Evolutionary conservation across 768 basidiomycete genomes (phyloP).

Genomic region (Saitozyma podzolica): DNA sequence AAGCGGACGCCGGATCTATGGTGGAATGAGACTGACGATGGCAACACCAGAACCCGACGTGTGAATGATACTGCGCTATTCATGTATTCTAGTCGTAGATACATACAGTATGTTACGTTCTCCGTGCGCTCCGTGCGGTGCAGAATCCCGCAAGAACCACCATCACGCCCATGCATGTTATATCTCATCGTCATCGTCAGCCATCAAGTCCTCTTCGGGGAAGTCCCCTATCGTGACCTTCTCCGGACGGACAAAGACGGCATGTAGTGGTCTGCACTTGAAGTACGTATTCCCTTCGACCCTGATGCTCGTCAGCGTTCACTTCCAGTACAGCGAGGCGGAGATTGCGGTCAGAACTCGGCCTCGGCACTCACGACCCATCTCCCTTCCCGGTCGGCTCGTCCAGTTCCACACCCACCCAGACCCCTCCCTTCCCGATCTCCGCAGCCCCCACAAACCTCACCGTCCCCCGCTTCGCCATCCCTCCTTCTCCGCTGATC

Average conservation of each 20-base stretch:
- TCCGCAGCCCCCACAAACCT: constrained; percentile 78
- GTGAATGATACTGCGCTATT: too few relatives aligned
- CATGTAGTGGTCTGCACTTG: constrained; percentile 70
- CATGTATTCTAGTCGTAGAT: too few relatives aligned
- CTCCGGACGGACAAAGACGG: constrained; percentile 83
- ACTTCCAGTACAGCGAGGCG: background rate
- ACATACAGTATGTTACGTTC: too few relatives aligned
- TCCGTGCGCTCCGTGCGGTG: too few relatives aligned
- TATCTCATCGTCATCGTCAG: constrained; percentile 60
- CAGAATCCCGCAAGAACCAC: too few relatives aligned
- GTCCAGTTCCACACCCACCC: constrained; percentile 93
- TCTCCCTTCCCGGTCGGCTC: constrained; percentile 95
- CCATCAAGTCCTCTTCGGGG: constrained; percentile 72
- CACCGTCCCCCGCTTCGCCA: constrained; percentile 73
- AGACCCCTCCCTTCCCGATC: constrained; percentile 67
- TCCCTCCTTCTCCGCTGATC: constrained; percentile 65
- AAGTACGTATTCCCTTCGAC: constrained; percentile 87
- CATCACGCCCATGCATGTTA: constrained; percentile 12
- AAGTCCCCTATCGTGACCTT: constrained; percentile 80
- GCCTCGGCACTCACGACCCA: constrained; percentile 69
- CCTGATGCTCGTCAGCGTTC: constrained; percentile 54
- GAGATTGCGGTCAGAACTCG: background rate
- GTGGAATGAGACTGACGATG: too few relatives aligned
- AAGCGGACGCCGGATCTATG: too few relatives aligned
- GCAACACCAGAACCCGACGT: too few relatives aligned